Evolutionary conservation across 306 rosid genomes (phyloP).

Genomic region (Arachis stenosperma): DNA sequence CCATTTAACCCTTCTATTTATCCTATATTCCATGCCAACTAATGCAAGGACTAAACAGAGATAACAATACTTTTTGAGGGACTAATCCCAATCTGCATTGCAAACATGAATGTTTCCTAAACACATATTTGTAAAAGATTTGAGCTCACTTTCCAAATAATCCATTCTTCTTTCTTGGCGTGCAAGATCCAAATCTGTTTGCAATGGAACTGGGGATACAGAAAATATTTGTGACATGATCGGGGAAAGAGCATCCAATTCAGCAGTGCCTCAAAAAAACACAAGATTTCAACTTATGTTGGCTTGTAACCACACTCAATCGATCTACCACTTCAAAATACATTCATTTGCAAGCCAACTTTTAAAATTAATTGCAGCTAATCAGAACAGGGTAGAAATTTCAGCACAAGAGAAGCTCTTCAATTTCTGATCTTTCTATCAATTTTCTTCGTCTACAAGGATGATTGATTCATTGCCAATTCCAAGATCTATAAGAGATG

Average conservation of each 20-base stretch:
- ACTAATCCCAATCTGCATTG: too few relatives aligned
- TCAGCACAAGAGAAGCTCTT: constrained; percentile 9
- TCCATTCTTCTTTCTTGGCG: not conserved
- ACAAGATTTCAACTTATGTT: too few relatives aligned
- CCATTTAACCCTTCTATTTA: too few relatives aligned
- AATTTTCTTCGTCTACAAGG: constrained; percentile 82
- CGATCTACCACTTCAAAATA: not conserved
- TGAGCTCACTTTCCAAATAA: constrained; percentile 16
- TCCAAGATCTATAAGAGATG: constrained; percentile 72
- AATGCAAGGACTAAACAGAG: too few relatives aligned
- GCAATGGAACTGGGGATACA: not conserved
- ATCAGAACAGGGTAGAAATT: constrained; percentile 26
- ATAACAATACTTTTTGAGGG: too few relatives aligned
- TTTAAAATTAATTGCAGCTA: constrained; percentile 24
- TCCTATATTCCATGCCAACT: too few relatives aligned
- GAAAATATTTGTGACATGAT: not conserved
- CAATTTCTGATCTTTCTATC: constrained; percentile 26
- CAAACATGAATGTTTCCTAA: not conserved
- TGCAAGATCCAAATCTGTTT: constrained; percentile 21
- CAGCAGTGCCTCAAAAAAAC: constrained; percentile 20
- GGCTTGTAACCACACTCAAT: constrained; percentile 16
- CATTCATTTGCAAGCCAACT: constrained; percentile 3
- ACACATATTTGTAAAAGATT: not conserved
- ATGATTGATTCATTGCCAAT: constrained; percentile 68
- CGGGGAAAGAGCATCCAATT: not conserved